These are phyloP conservation scores for Gymnopilus dilepis DNA, from an alignment of 768 basidiomycete species.

Conservation along the genomic window DNA sequence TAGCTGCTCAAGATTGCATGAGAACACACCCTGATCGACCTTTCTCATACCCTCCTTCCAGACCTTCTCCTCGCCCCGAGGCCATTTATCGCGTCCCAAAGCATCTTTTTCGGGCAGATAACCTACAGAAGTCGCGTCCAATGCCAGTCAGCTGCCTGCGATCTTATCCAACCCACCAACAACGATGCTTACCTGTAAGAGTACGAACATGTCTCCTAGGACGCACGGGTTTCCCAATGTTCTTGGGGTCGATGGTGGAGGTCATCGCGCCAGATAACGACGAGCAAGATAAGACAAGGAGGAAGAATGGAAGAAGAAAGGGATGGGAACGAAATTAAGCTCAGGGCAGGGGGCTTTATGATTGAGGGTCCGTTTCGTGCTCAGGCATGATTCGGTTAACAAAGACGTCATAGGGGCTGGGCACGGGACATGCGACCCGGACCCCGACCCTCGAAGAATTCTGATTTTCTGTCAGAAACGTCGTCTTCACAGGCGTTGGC, in stretches of 20 bases:
- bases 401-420: conserved; percentile 23
- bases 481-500: not conserved
- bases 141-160: conserved; percentile 4
- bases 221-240: conserved; percentile 65
- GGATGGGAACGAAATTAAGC: conserved; percentile 1
- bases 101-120: conserved; percentile 81
- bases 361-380: conserved; percentile 5
- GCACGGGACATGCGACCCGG: not conserved
- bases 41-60: conserved; percentile 71
- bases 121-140: conserved; percentile 44
- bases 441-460: not conserved
- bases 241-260: conserved; percentile 65
- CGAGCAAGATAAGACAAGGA: conserved; percentile 17
- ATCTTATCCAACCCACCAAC: not conserved
- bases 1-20: not conserved
- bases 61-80: conserved; percentile 73
- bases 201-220: conserved; percentile 73
- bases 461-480: not conserved
- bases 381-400: conserved; percentile 20
- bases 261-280: conserved; percentile 50
- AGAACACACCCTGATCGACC: conserved; percentile 56
- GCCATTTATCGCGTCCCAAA: conserved; percentile 84
- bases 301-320: conserved; percentile 13
- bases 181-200: conserved; percentile 56
- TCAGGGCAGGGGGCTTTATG: conserved; percentile 20